These are phyloP conservation scores for Pulveroboletus sp. DNA, from an alignment of 768 basidiomycete species.

Conservation along the genomic window DNA sequence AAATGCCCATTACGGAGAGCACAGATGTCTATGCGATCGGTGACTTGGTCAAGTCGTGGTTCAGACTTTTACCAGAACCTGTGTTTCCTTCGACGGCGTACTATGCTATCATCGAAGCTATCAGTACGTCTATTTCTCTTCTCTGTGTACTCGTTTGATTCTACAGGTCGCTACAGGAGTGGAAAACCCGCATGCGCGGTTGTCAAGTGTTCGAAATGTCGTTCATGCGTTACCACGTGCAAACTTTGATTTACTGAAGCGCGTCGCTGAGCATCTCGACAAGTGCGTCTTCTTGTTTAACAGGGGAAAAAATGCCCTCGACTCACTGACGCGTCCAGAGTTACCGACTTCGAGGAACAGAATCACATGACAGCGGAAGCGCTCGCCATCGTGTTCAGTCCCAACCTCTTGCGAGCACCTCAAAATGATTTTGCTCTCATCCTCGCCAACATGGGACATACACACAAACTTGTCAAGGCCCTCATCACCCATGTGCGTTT, in stretches of 20 bases:
- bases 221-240: slow-evolving; percentile 65
- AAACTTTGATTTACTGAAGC: slow-evolving; percentile 75
- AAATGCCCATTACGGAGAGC: slow-evolving; percentile 51
- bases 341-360: slow-evolving; percentile 83
- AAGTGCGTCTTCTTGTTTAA: slow-evolving; percentile 36
- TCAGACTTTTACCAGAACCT: slow-evolving; percentile 76
- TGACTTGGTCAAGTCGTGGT: slow-evolving; percentile 82
- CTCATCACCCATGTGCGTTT: slow-evolving; percentile 68
- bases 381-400: slow-evolving; percentile 82
- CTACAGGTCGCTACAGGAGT: slow-evolving; percentile 42
- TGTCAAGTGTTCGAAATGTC: slow-evolving; percentile 59
- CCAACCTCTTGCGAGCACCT: slow-evolving; percentile 71
- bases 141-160: slow-evolving; percentile 2
- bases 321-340: slow-evolving; percentile 37
- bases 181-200: slow-evolving; percentile 62
- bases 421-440: slow-evolving; percentile 76
- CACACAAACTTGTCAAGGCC: slow-evolving; percentile 70
- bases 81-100: slow-evolving; percentile 70
- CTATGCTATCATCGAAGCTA: slow-evolving; percentile 62
- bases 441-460: slow-evolving; percentile 73
- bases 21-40: slow-evolving; percentile 82
- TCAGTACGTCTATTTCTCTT: slow-evolving; percentile 44
- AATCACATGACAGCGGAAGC: slow-evolving; percentile 90
- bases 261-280: slow-evolving; percentile 82
- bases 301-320: background rate